These are phyloP conservation scores for Ottelia alismoides DNA, from an alignment of 106 monocot species.

Conservation along the genomic window DNA sequence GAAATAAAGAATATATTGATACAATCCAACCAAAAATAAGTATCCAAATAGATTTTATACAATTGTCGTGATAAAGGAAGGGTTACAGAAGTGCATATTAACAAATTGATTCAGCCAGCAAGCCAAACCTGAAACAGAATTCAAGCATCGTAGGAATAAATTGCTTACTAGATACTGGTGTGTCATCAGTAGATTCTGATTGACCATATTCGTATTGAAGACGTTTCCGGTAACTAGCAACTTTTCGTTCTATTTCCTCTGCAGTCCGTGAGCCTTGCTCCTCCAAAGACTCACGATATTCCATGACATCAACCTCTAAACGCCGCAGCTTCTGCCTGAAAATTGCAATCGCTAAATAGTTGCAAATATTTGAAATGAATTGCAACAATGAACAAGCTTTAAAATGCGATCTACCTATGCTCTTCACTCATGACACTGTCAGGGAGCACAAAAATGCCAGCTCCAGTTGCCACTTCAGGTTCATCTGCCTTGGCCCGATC, in stretches of 20 bases:
- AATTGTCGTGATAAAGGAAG: too few species aligned
- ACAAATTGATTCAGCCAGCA: not conserved
- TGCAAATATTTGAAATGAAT: not conserved
- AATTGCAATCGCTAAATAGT: not conserved
- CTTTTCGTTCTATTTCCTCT: slow-evolving; percentile 86
- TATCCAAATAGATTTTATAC: too few species aligned
- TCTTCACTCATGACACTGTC: slow-evolving; percentile 72
- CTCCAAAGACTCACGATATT: slow-evolving; percentile 91
- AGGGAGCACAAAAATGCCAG: slow-evolving; percentile 15
- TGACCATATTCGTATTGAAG: slow-evolving; percentile 82
- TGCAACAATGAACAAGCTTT: not conserved
- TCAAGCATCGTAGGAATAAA: not conserved
- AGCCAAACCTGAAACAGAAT: not conserved
- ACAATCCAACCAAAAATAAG: not conserved
- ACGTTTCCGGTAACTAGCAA: slow-evolving; percentile 48
- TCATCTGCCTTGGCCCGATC: slow-evolving; percentile 29
- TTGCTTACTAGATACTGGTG: slow-evolving; percentile 17
- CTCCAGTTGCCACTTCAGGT: slow-evolving; percentile 24
- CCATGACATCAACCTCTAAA: slow-evolving; percentile 91
- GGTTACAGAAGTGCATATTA: too few species aligned
- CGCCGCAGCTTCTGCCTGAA: slow-evolving; percentile 90
- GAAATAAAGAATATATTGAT: not conserved
- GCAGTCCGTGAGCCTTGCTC: slow-evolving; percentile 50
- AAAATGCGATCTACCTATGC: slow-evolving; percentile 40
- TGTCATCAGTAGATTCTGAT: slow-evolving; percentile 37